Evolutionary conservation across 169 alveolate genomes (phyloP).

Genomic region (Neospora caninum): DNA sequence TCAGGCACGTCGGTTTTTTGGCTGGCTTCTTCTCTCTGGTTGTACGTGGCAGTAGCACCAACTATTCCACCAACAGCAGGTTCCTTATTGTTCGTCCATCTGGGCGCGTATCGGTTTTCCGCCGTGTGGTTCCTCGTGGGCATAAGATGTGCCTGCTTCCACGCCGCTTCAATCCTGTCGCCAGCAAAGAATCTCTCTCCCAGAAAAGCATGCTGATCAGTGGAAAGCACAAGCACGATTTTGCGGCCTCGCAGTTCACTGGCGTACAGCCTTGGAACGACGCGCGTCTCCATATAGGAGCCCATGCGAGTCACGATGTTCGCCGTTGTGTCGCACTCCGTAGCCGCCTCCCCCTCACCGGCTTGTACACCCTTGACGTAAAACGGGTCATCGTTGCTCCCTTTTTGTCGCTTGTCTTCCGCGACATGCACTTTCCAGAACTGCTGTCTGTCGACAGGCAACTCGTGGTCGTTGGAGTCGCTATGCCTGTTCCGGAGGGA

Average conservation of each 20-base stretch:
- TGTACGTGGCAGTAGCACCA: too few relatives aligned
- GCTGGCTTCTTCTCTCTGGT: too few relatives aligned
- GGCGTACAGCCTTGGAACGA: neutral
- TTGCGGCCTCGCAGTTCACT: conserved; percentile 10
- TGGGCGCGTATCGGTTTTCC: neutral
- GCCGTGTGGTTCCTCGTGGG: neutral
- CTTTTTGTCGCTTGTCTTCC: neutral
- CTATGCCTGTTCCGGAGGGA: neutral
- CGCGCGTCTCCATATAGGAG: neutral
- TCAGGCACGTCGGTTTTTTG: too few relatives aligned
- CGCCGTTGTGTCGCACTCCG: neutral
- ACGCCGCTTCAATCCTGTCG: neutral
- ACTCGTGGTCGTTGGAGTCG: neutral
- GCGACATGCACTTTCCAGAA: neutral
- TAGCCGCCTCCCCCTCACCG: conserved; percentile 27
- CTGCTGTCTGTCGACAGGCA: neutral
- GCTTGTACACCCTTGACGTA: neutral
- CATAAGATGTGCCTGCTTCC: neutral
- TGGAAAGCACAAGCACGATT: neutral
- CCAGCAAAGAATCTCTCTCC: neutral
- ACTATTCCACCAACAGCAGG: neutral
- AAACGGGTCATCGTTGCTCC: neutral
- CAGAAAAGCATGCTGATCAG: neutral
- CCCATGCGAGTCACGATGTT: neutral
- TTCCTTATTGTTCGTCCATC: neutral